These are phyloP conservation scores for Kockiozyma suomiensis DNA, from an alignment of 805 yeast species.

Conservation along the genomic window DNA sequence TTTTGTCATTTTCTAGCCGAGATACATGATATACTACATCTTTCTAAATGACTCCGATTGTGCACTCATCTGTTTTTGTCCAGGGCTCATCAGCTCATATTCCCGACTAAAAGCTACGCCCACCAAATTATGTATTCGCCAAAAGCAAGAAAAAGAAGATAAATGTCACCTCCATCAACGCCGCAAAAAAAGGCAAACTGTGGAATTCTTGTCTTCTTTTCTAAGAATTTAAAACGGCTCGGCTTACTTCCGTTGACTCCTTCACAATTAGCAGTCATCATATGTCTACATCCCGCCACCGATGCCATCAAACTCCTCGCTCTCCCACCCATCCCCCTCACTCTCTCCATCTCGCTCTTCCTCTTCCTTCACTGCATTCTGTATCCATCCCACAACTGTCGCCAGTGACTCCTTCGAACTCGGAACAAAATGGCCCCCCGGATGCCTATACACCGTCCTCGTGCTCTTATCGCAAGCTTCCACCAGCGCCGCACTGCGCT, in stretches of 20 bases:
- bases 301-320: constrained; percentile 42
- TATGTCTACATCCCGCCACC: constrained; percentile 25
- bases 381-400: constrained; percentile 41
- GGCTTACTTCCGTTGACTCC: neutral
- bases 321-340: constrained; percentile 43
- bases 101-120: no score
- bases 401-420: constrained; percentile 63
- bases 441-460: constrained; percentile 67
- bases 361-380: constrained; percentile 11
- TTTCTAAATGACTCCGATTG: no score
- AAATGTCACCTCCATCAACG: no score
- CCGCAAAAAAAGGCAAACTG: no score
- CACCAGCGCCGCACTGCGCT: constrained; percentile 64
- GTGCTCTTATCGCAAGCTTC: constrained; percentile 51
- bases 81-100: no score
- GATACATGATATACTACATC: no score
- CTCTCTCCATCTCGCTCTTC: constrained; percentile 8
- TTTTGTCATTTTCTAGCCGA: no score
- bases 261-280: neutral
- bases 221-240: neutral
- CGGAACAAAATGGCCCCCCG: constrained; percentile 97
- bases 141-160: no score
- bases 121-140: no score
- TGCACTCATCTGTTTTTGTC: no score
- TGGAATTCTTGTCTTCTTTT: no score